phyloP scores from a whole-genome alignment of 2,329 filamentous ascomycete genomes.

The Fusarium musae region DNA sequence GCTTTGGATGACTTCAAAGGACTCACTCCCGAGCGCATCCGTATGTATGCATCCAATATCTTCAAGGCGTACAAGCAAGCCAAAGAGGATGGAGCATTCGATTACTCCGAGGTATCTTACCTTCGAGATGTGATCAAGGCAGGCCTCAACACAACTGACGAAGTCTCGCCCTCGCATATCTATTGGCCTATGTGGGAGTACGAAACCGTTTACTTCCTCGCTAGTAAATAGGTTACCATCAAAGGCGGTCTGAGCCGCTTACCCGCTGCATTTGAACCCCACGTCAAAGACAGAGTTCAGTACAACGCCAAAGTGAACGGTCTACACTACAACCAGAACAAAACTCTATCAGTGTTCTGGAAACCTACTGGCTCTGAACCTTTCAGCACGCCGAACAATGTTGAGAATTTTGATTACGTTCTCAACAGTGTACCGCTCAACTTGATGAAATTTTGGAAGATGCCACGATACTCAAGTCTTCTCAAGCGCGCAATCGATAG shows the following conservation, averaged over 20 bases:
- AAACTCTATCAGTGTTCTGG: conserved; percentile 26
- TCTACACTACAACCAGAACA: neutral
- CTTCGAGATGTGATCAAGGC: conserved; percentile 50
- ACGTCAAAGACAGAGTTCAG: neutral
- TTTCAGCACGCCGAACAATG: conserved; percentile 28
- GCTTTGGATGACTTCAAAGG: conserved; percentile 45
- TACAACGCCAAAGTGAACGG: conserved; percentile 14
- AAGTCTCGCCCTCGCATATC: neutral
- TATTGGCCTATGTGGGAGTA: conserved; percentile 46
- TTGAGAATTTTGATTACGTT: conserved; percentile 52
- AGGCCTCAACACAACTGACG: conserved; percentile 50
- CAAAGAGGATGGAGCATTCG: conserved; percentile 44
- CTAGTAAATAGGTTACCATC: conserved; percentile 27
- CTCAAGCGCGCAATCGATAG: conserved; percentile 43
- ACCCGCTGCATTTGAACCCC: neutral
- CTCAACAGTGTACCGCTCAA: conserved; percentile 53
- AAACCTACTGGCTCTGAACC: conserved; percentile 36
- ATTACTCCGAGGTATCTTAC: conserved; percentile 47
- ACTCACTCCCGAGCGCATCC: conserved; percentile 34
- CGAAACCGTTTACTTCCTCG: conserved; percentile 18
- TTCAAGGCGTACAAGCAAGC: conserved; percentile 48
- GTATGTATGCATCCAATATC: conserved; percentile 42
- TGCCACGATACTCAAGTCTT: conserved; percentile 49
- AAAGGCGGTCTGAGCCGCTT: conserved; percentile 7
- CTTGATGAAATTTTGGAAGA: conserved; percentile 51